Conservation (phyloP, 805 yeast species). For the Saccharomyces eubayanus region DNA sequence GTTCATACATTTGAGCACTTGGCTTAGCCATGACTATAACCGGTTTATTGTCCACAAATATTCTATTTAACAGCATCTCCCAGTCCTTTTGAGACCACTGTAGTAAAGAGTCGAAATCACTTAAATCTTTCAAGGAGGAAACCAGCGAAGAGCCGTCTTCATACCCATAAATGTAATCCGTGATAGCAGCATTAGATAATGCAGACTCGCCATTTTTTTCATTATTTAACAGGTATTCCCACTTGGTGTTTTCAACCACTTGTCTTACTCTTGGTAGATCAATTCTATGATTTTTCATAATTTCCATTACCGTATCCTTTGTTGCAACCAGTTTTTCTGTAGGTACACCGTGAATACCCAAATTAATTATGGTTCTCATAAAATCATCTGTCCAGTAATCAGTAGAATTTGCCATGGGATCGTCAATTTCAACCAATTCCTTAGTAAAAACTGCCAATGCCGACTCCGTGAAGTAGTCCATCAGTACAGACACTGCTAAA, state of each 20-base stretch:
- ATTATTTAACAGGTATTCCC: slow-evolving; percentile 50
- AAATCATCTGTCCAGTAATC: slow-evolving; percentile 70
- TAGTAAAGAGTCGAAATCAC: slow-evolving; percentile 45
- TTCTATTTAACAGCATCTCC: slow-evolving; percentile 45
- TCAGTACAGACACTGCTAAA: slow-evolving; percentile 63
- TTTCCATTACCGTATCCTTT: slow-evolving; percentile 40
- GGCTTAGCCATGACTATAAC: slow-evolving; percentile 69
- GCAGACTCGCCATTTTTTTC: slow-evolving; percentile 53
- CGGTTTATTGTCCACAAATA: slow-evolving; percentile 53
- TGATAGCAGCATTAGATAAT: slow-evolving; percentile 59
- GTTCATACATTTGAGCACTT: slow-evolving; percentile 44
- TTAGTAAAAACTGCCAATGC: slow-evolving; percentile 69
- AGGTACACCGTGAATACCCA: slow-evolving; percentile 66
- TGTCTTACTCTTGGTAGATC: slow-evolving; percentile 62
- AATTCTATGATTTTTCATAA: slow-evolving; percentile 50
- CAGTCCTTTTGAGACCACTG: slow-evolving; percentile 63
- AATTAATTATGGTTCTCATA: slow-evolving; percentile 48
- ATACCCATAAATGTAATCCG: slow-evolving; percentile 75
- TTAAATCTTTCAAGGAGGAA: slow-evolving; percentile 45
- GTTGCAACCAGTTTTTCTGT: slow-evolving; percentile 49
- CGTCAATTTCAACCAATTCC: slow-evolving; percentile 67
- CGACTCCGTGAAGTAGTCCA: slow-evolving; percentile 66
- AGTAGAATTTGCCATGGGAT: slow-evolving; percentile 70
- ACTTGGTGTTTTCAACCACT: slow-evolving; percentile 54
- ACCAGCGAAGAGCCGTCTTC: slow-evolving; percentile 49